Conservation (phyloP, 148 eudicot species). For the Arctostaphylos glauca region DNA sequence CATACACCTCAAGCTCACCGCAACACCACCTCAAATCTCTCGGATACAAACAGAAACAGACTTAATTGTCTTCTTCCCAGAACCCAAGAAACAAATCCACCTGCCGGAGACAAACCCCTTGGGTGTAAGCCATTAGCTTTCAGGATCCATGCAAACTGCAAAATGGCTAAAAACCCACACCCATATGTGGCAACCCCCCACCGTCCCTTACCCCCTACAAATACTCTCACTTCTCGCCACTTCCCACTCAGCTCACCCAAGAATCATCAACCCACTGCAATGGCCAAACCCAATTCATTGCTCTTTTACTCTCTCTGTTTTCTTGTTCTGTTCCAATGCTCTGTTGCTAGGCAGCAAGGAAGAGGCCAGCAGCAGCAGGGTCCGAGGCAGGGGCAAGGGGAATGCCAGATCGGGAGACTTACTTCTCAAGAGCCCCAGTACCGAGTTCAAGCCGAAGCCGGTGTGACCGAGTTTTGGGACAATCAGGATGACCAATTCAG, state of each 20-base stretch:
- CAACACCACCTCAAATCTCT: neutral
- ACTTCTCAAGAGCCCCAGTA: constrained; percentile 48
- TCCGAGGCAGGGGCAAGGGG: constrained; percentile 18
- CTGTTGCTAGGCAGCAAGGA: constrained; percentile 23
- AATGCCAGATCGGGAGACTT: constrained; percentile 45
- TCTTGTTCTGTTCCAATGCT: constrained; percentile 35
- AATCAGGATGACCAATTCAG: constrained; percentile 41
- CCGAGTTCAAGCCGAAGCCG: constrained; percentile 52
- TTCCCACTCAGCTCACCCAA: constrained; percentile 30
- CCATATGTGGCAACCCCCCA: constrained; percentile 33
- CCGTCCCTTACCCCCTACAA: constrained; percentile 25
- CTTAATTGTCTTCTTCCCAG: neutral
- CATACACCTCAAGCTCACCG: neutral
- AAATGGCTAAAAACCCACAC: constrained; percentile 26
- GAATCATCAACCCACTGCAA: constrained; percentile 12
- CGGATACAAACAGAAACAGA: neutral
- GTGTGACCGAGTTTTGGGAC: constrained; percentile 65
- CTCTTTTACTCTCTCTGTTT: constrained; percentile 24
- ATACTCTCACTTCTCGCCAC: too few species aligned
- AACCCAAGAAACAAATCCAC: neutral
- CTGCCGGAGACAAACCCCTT: constrained; percentile 3
- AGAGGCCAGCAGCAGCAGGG: neutral
- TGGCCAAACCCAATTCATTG: constrained; percentile 37
- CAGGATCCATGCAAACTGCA: constrained; percentile 40
- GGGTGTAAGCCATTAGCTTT: constrained; percentile 37